Conservation (phyloP, 305 asterid genomes). For the Solanum hybrid region DNA sequence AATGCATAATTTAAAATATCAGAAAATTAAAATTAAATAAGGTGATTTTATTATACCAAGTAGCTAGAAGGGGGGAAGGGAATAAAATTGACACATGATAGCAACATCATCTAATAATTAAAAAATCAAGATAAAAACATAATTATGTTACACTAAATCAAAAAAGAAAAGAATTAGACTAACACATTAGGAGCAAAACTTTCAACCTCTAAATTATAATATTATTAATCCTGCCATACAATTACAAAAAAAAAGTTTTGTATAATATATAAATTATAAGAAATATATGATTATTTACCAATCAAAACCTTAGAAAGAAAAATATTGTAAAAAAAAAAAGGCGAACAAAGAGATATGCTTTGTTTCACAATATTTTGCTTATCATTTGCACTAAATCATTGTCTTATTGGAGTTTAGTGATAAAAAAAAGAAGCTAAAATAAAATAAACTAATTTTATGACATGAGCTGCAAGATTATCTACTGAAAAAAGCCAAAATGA, state of each 20-base stretch:
- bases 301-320: too few relatives aligned
- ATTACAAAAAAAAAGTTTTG: neutral
- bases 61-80: neutral
- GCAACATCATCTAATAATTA: neutral
- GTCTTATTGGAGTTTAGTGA: neutral
- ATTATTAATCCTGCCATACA: too few relatives aligned
- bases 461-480: neutral
- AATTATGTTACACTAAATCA: neutral
- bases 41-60: neutral
- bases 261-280: too few relatives aligned
- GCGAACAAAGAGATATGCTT: neutral
- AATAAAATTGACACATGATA: neutral
- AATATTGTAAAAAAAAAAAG: too few relatives aligned
- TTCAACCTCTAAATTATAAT: neutral
- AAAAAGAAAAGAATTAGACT: too few relatives aligned
- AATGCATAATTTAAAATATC: neutral
- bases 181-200: neutral
- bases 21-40: neutral
- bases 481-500: neutral
- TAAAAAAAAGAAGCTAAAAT: too few relatives aligned
- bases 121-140: too few relatives aligned
- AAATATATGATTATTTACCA: neutral
- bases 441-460: too few relatives aligned
- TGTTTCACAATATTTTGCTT: neutral
- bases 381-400: neutral